Conservation (phyloP, 2,329 filamentous ascomycete species). For the Xylariaceae sp. region DNA sequence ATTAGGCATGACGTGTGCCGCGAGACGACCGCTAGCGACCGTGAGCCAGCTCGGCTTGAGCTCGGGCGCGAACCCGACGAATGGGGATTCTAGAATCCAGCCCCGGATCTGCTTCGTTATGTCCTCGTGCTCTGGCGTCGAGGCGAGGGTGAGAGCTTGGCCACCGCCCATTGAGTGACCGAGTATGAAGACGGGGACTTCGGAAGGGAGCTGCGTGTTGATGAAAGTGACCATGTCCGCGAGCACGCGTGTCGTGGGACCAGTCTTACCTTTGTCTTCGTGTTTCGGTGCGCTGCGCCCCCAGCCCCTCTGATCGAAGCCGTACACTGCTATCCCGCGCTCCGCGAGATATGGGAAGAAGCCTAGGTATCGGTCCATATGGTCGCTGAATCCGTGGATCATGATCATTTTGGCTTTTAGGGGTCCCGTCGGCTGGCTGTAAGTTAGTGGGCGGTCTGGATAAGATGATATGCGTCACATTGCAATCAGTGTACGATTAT, state of each 20-base stretch:
- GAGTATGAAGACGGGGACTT: conserved; percentile 72
- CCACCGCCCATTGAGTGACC: conserved; percentile 91
- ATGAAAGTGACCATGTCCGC: conserved; percentile 77
- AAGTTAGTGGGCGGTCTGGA: not conserved
- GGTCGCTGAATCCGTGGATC: conserved; percentile 87
- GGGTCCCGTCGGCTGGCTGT: conserved; percentile 48
- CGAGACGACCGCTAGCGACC: conserved; percentile 63
- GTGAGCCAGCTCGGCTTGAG: conserved; percentile 61
- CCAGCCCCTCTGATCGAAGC: conserved; percentile 88
- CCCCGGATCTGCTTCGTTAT: conserved; percentile 62
- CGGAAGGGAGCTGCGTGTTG: conserved; percentile 45
- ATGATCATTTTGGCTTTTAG: conserved; percentile 71
- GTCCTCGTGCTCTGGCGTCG: conserved; percentile 45
- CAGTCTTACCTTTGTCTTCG: conserved; percentile 66
- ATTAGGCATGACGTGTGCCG: conserved; percentile 62
- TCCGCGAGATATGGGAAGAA: conserved; percentile 69
- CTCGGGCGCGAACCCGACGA: conserved; percentile 66
- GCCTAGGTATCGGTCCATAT: conserved; percentile 70
- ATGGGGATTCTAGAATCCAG: conserved; percentile 73
- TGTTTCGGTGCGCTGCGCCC: conserved; percentile 64
- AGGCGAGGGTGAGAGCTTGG: conserved; percentile 62
- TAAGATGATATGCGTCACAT: not conserved
- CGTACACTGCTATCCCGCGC: conserved; percentile 69
- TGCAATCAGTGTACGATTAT: not conserved
- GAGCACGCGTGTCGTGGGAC: conserved; percentile 68